These are phyloP conservation scores for Botrytis hyacinthi DNA, from an alignment of 2,329 filamentous ascomycete species.

Conservation along the genomic window DNA sequence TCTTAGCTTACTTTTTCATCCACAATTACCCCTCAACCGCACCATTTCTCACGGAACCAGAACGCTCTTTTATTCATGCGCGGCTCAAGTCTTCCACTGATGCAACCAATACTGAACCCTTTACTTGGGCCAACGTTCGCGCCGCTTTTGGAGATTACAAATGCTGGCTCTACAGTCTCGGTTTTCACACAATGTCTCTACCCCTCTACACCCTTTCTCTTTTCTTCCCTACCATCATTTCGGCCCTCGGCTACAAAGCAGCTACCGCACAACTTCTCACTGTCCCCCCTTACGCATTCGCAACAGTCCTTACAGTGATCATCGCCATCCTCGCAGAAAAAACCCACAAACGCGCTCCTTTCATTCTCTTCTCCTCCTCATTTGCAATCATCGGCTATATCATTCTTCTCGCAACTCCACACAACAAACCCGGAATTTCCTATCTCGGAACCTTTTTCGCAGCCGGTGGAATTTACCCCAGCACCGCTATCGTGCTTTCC, in stretches of 20 bases:
- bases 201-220: conserved; percentile 56
- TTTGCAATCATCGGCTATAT: conserved; percentile 63
- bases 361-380: conserved; percentile 57
- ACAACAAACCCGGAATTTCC: conserved; percentile 52
- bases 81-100: conserved; percentile 68
- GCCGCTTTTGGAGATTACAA: conserved; percentile 65
- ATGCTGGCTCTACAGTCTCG: conserved; percentile 69
- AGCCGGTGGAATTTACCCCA: conserved; percentile 65
- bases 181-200: conserved; percentile 70
- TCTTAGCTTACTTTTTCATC: conserved; percentile 58
- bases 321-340: conserved; percentile 61
- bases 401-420: conserved; percentile 50
- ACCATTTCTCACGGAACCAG: conserved; percentile 52
- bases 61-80: conserved; percentile 45
- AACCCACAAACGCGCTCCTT: conserved; percentile 56
- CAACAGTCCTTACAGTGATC: conserved; percentile 56
- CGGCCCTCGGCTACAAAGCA: conserved; percentile 52
- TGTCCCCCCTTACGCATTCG: conserved; percentile 63
- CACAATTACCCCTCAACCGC: conserved; percentile 62
- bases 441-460: conserved; percentile 63
- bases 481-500: conserved; percentile 59
- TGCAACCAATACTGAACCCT: conserved; percentile 64
- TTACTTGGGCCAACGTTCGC: conserved; percentile 64
- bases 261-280: conserved; percentile 57
- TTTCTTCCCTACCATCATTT: conserved; percentile 56